A percentile compares a stretch with the other conserved stretches of the same genome.
phyloP scores from a whole-genome alignment of 2,329 filamentous ascomycete genomes.

The Aspergillus melleus region DNA sequence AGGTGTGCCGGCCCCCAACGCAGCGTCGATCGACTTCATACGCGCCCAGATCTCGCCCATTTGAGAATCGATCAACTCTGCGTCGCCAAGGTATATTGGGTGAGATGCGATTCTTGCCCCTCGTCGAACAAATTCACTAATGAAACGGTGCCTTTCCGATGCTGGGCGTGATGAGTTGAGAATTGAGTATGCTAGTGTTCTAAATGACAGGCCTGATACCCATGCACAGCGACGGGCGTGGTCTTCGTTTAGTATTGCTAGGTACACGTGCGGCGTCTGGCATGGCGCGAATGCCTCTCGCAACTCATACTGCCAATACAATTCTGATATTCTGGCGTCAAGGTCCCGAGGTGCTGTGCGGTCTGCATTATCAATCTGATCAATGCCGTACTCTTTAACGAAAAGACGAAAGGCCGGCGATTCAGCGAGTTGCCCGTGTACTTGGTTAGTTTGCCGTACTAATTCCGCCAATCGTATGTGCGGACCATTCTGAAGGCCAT shows the following conservation, averaged over 20 bases:
- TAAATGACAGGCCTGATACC: slow-evolving; percentile 53
- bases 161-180: slow-evolving; percentile 41
- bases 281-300: slow-evolving; percentile 18
- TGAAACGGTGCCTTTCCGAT: slow-evolving; percentile 16
- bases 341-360: slow-evolving; percentile 26
- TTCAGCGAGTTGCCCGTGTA: slow-evolving; percentile 13
- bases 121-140: slow-evolving; percentile 39
- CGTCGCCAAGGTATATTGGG: slow-evolving; percentile 24
- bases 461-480: slow-evolving; percentile 30
- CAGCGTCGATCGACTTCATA: slow-evolving; percentile 20
- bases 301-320: slow-evolving; percentile 46
- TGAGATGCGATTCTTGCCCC: slow-evolving; percentile 36
- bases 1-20: slow-evolving; percentile 11
- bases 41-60: slow-evolving; percentile 21
- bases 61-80: slow-evolving; percentile 19
- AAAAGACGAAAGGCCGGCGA: slow-evolving; percentile 29
- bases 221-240: slow-evolving; percentile 58
- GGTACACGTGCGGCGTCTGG: slow-evolving; percentile 54
- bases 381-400: slow-evolving; percentile 37
- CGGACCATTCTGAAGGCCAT: slow-evolving; percentile 37
- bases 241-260: slow-evolving; percentile 64
- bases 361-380: slow-evolving; percentile 10
- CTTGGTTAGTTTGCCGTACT: slow-evolving; percentile 31
- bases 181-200: slow-evolving; percentile 58
- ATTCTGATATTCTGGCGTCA: slow-evolving; percentile 54